A percentile compares a stretch with the other conserved stretches of the same genome.
Evolutionary conservation across 108 stramenopile genomes (phyloP).

Genomic region (Cyclotella choctawhatcheeana): DNA sequence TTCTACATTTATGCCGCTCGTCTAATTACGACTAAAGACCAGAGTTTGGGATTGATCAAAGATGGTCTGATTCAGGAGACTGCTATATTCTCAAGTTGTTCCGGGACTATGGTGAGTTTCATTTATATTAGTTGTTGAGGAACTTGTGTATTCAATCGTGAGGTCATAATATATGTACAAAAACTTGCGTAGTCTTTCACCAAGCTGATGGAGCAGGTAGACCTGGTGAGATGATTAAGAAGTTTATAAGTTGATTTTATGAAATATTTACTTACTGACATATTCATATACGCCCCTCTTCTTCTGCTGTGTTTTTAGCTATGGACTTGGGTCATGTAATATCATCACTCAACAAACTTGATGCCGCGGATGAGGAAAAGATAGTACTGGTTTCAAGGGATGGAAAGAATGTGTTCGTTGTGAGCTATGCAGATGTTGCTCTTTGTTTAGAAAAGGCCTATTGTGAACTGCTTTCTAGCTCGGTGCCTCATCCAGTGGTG

Average conservation of each 20-base stretch:
- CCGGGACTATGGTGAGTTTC: conserved; percentile 87
- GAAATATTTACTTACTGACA: not conserved
- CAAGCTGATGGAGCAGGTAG: conserved; percentile 89
- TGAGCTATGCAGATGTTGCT: conserved; percentile 91
- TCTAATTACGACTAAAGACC: too few relatives aligned
- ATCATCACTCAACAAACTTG: conserved; percentile 88
- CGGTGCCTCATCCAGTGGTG: conserved; percentile 29
- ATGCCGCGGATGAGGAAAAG: conserved; percentile 87
- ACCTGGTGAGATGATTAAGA: conserved; percentile 39
- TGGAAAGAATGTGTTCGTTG: conserved; percentile 86
- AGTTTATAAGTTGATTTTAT: not conserved
- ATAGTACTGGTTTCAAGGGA: conserved; percentile 89
- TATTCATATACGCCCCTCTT: not conserved
- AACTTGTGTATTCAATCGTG: not conserved
- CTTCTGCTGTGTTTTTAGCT: conserved; percentile 46
- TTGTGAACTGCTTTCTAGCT: conserved; percentile 59
- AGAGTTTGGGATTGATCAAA: conserved; percentile 84
- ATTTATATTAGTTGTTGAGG: not conserved
- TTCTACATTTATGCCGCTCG: too few relatives aligned
- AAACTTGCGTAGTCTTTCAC: conserved; percentile 80
- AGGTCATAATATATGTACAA: too few relatives aligned
- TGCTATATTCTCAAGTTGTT: conserved; percentile 91
- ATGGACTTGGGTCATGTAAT: conserved; percentile 95
- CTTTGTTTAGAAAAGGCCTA: conserved; percentile 81
- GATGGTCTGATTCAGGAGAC: conserved; percentile 93